A percentile compares a stretch with the other conserved stretches of the same genome.
Evolutionary conservation across 495 filamentous ascomycete genomes (phyloP).

Genomic region (Ascodesmis nigricans): DNA sequence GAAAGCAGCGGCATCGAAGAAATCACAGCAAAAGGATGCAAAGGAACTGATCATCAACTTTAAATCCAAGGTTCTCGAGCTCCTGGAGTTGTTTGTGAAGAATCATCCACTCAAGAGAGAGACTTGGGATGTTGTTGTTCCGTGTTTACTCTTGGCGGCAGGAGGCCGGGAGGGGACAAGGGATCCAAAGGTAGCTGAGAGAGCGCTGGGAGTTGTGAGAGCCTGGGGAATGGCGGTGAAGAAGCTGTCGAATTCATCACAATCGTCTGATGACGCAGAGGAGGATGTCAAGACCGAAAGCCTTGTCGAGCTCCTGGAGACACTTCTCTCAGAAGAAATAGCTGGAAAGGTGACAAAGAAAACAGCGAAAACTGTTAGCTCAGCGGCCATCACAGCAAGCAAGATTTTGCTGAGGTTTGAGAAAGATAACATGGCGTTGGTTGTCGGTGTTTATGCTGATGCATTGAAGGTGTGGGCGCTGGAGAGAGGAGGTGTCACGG

Average conservation of each 20-base stretch:
- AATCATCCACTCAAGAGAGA: slow-evolving; percentile 45
- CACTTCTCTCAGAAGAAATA: slow-evolving; percentile 53
- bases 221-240: slow-evolving; percentile 21
- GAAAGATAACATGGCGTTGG: slow-evolving; percentile 23
- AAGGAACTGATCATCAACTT: slow-evolving; percentile 82
- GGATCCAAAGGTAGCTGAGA: slow-evolving; percentile 49
- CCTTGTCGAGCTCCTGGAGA: slow-evolving; percentile 35
- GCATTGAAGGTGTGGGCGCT: slow-evolving; percentile 33
- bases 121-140: slow-evolving; percentile 44
- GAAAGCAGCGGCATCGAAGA: slow-evolving; percentile 27
- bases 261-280: slow-evolving; percentile 13
- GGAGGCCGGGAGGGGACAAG: too few relatives aligned
- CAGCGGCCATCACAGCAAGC: slow-evolving; percentile 39
- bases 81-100: slow-evolving; percentile 69
- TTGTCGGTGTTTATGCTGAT: slow-evolving; percentile 35
- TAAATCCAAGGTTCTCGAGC: slow-evolving; percentile 78
- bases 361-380: slow-evolving; percentile 37
- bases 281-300: slow-evolving; percentile 16
- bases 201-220: slow-evolving; percentile 43
- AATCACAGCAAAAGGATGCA: slow-evolving; percentile 63
- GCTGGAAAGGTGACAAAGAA: slow-evolving; percentile 34
- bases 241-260: slow-evolving; percentile 23
- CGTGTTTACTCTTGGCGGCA: slow-evolving; percentile 30
- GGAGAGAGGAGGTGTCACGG: slow-evolving; percentile 34
- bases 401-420: slow-evolving; percentile 30